Percentiles rank a stretch among this genome's conserved stretches.
phyloP scores from a whole-genome alignment of 2,329 filamentous ascomycete genomes.

The Penicillium sclerotigenum region DNA sequence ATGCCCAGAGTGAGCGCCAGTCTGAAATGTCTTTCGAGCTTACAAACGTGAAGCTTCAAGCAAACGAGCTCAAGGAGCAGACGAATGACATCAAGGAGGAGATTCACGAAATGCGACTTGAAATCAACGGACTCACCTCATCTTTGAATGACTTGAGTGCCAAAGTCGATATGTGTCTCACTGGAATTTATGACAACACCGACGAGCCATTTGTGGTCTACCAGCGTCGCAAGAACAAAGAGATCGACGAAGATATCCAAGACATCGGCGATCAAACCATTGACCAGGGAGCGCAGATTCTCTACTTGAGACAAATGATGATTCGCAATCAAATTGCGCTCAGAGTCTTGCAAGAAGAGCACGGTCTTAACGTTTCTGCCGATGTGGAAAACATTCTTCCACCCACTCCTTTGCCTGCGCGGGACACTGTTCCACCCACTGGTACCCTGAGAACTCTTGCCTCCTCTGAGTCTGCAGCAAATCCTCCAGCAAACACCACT shows the following conservation, averaged over 20 bases:
- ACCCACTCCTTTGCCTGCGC: not conserved
- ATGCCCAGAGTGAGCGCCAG: not conserved
- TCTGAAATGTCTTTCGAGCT: not conserved
- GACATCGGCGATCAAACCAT: not conserved
- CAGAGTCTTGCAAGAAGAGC: not conserved
- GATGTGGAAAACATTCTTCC: not conserved
- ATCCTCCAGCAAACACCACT: not conserved
- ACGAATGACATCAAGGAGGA: not conserved
- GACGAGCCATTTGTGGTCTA: constrained; percentile 4
- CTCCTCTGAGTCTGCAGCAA: not conserved
- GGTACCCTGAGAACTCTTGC: too few relatives aligned
- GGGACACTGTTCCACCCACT: not conserved
- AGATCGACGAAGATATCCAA: constrained; percentile 9
- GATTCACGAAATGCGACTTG: constrained; percentile 7
- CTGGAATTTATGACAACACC: not conserved
- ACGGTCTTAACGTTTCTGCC: not conserved
- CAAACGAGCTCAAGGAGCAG: not conserved
- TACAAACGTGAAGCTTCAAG: not conserved
- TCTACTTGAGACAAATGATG: not conserved
- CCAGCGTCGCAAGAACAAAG: constrained; percentile 6
- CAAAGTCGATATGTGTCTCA: constrained; percentile 6
- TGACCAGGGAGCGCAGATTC: not conserved
- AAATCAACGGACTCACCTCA: constrained; percentile 6
- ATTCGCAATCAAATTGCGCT: not conserved
- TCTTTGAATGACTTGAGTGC: constrained; percentile 7